phyloP scores from a whole-genome alignment of 2,329 filamentous ascomycete species.

The Cercospora nicotianae region DNA sequence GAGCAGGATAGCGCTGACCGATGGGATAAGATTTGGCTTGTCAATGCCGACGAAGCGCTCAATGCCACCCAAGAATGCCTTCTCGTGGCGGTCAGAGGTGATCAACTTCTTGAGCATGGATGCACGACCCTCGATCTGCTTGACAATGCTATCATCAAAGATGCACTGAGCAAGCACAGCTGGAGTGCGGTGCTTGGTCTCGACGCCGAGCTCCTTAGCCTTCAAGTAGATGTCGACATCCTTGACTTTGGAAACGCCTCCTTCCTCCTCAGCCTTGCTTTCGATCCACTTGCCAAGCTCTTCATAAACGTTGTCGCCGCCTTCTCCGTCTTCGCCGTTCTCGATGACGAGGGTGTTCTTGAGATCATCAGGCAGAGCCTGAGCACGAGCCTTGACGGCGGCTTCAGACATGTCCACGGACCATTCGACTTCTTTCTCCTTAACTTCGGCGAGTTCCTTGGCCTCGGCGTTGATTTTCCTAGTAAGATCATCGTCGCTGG shows the following conservation, averaged over 20 bases:
- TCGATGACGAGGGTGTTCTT: slow-evolving; percentile 71
- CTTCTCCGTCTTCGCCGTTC: slow-evolving; percentile 77
- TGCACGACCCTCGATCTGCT: slow-evolving; percentile 82
- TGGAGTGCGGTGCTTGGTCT: slow-evolving; percentile 89
- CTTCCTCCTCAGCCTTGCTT: slow-evolving; percentile 67
- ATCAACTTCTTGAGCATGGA: slow-evolving; percentile 84
- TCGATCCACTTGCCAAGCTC: slow-evolving; percentile 91
- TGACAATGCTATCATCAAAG: slow-evolving; percentile 85
- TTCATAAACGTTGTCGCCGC: slow-evolving; percentile 80
- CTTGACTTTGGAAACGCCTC: slow-evolving; percentile 74
- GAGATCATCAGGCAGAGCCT: slow-evolving; percentile 89
- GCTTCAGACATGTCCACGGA: slow-evolving; percentile 94
- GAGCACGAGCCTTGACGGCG: slow-evolving; percentile 90
- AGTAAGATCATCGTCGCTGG: slow-evolving; percentile 89
- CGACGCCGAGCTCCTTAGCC: slow-evolving; percentile 93
- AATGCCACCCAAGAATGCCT: slow-evolving; percentile 89
- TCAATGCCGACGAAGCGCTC: slow-evolving; percentile 89
- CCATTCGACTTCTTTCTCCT: slow-evolving; percentile 86
- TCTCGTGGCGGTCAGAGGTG: slow-evolving; percentile 89
- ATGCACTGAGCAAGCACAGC: slow-evolving; percentile 90
- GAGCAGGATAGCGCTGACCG: slow-evolving; percentile 83
- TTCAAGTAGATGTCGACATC: slow-evolving; percentile 94
- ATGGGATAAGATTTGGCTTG: slow-evolving; percentile 72
- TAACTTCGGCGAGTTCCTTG: slow-evolving; percentile 65
- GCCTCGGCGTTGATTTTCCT: slow-evolving; percentile 69